Evolutionary conservation across 768 basidiomycete species (phyloP), one percentile per base, ranked within the genome.

Genomic region (Lactifluus volemus): DNA sequence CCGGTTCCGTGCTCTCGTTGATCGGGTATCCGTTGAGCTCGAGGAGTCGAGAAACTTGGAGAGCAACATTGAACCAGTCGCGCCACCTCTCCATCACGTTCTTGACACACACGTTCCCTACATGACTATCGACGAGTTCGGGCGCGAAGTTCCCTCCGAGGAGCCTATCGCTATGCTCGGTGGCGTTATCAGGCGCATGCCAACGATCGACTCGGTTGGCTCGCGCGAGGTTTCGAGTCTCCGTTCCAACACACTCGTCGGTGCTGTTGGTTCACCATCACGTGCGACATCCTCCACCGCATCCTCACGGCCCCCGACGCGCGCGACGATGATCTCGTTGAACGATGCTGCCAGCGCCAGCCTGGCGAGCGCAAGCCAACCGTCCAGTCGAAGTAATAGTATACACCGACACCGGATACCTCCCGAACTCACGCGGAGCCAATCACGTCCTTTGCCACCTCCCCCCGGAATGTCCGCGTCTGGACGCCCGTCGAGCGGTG

Each of bases 201-300:
- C 87, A 19, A 90, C 89, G 32, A 90, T 90, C 63, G 87, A 89
- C 70, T 84, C 82, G 47, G 77, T 89, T 70, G 88, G 86, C 44
- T 86, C 84, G 17, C 78, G 81, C 53, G 88, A 91, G 67, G 70
- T 68, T 29, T 67, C 67, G 64, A 73, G 71, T 59, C 59, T 70
- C 42, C 70, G 61, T 39, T 55, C 63, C 21, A 14, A 38, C 39
- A 53, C 54, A 9, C 48, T 56, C 29, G 47, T 62, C 30, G 54
- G 45, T 19, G 51, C 19, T 7, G 14, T 42, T 2, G 21, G 51
- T 15, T 14, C 61, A 2, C 57, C 32, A 5, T 59, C 53, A n/a
- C 12, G 38, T 10, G 50, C 21, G 4, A 39, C 65, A 1, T 49
- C 65, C 17, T 57, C 65, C 7, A 11, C 52, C 7, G 8, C 47